phyloP scores from a whole-genome alignment of 1,284 basidiomycete species.

The Schizophyllum commune region DNA sequence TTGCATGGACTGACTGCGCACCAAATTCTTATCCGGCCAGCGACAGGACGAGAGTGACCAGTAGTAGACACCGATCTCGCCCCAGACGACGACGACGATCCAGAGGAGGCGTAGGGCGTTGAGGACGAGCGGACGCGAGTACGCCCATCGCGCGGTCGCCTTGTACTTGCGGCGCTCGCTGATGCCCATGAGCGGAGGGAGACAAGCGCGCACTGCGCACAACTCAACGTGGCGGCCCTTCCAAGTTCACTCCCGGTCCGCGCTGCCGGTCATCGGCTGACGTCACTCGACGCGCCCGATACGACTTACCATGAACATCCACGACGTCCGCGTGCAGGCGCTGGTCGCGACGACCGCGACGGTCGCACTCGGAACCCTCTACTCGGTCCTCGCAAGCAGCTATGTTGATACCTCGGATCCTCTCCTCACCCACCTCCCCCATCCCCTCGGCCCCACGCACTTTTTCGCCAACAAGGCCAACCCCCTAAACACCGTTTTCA shows the following conservation, averaged over 20 bases:
- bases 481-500: conserved; percentile 77
- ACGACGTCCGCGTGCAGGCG: conserved; percentile 16
- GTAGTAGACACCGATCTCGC: conserved; percentile 50
- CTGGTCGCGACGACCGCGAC: conserved; percentile 25
- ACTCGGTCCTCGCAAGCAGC: conserved; percentile 36
- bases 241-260: too few relatives aligned
- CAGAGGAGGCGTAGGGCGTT: conserved; percentile 47
- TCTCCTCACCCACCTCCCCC: conserved; percentile 55
- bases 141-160: conserved; percentile 18
- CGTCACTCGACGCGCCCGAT: conserved; percentile 16
- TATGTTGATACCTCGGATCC: conserved; percentile 70
- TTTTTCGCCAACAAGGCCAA: conserved; percentile 84
- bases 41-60: conserved; percentile 41
- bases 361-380: conserved; percentile 29
- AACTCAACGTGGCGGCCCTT: neutral
- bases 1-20: conserved; percentile 8
- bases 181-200: conserved; percentile 17
- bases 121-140: conserved; percentile 28
- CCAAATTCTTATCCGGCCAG: conserved; percentile 39
- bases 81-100: conserved; percentile 58
- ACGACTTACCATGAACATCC: conserved; percentile 2
- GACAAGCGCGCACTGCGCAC: neutral
- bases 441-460: conserved; percentile 55
- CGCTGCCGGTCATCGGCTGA: neutral
- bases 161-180: conserved; percentile 18